These are phyloP conservation scores for Gracilaria caudata DNA, from an alignment of 23 red algal genomes.

Conservation along the genomic window DNA sequence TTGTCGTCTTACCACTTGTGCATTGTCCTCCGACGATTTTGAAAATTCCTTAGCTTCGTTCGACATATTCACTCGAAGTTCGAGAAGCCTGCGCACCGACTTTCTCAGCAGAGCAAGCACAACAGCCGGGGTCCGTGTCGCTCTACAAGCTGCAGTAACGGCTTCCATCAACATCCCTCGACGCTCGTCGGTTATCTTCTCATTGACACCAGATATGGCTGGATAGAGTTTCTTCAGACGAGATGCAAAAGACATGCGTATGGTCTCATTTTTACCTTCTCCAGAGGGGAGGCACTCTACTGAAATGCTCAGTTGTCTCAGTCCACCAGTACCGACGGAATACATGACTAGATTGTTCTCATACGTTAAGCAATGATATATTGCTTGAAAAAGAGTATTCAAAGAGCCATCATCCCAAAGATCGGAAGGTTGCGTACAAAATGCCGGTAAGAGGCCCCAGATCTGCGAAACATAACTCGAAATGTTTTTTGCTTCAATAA, in stretches of 20 bases:
- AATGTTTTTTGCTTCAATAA: slow-evolving; percentile 71
- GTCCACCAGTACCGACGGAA: slow-evolving; percentile 29
- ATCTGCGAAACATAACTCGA: slow-evolving; percentile 49
- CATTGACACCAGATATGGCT: slow-evolving; percentile 20
- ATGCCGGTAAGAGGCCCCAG: slow-evolving; percentile 60
- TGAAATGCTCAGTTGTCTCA: slow-evolving; percentile 60
- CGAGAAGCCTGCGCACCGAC: slow-evolving; percentile 54
- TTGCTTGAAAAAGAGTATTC: slow-evolving; percentile 47
- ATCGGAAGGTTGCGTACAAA: slow-evolving; percentile 56
- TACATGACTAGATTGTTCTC: slow-evolving; percentile 35
- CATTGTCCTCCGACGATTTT: neutral
- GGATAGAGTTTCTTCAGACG: slow-evolving; percentile 73
- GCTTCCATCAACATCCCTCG: slow-evolving; percentile 55
- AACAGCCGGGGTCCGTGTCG: slow-evolving; percentile 26
- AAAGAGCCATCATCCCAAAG: slow-evolving; percentile 41
- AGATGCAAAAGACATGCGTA: slow-evolving; percentile 23
- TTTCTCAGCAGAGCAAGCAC: slow-evolving; percentile 55
- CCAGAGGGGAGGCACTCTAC: slow-evolving; percentile 2
- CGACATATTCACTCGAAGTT: slow-evolving; percentile 35
- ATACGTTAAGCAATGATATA: slow-evolving; percentile 36
- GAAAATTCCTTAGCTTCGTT: neutral
- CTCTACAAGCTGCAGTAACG: slow-evolving; percentile 48
- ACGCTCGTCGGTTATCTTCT: slow-evolving; percentile 36
- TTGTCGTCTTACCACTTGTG: slow-evolving; percentile 7
- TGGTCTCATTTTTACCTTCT: slow-evolving; percentile 18